Conservation (phyloP, 2,329 filamentous ascomycete species). For the Sporothrix dimorphospora region DNA sequence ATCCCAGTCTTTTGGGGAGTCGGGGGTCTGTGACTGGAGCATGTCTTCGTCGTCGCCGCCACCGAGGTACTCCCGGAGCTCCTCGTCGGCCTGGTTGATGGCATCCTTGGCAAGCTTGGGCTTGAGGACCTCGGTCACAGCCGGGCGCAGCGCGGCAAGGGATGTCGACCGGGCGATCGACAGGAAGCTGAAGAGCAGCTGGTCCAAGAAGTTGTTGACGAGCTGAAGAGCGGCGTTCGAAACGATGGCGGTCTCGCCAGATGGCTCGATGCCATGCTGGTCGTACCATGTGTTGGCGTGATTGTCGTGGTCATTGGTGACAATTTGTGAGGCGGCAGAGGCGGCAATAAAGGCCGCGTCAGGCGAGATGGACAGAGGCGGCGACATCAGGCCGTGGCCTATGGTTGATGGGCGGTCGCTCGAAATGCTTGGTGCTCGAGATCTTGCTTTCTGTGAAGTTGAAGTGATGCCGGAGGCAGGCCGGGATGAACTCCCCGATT, state of each 20-base stretch:
- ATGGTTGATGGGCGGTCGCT: slow-evolving; percentile 70
- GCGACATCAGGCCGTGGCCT: slow-evolving; percentile 63
- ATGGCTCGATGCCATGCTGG: slow-evolving; percentile 66
- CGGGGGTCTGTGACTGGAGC: slow-evolving; percentile 55
- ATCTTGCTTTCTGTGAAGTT: slow-evolving; percentile 41
- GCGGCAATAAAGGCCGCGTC: slow-evolving; percentile 84
- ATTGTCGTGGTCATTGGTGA: slow-evolving; percentile 83
- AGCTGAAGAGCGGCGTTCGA: slow-evolving; percentile 73
- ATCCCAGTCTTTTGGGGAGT: slow-evolving; percentile 71
- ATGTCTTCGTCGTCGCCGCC: slow-evolving; percentile 76
- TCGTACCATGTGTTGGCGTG: slow-evolving; percentile 71
- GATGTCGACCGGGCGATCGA: slow-evolving; percentile 76
- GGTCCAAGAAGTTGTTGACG: slow-evolving; percentile 91
- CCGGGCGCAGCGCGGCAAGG: slow-evolving; percentile 74
- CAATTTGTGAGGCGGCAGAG: slow-evolving; percentile 86
- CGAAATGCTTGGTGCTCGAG: slow-evolving; percentile 66
- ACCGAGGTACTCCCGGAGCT: slow-evolving; percentile 80
- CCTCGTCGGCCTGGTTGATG: slow-evolving; percentile 46
- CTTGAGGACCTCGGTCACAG: slow-evolving; percentile 85
- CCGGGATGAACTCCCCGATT: slow-evolving; percentile 30
- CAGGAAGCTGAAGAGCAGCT: slow-evolving; percentile 90
- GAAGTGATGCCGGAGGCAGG: slow-evolving; percentile 37
- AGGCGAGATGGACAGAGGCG: slow-evolving; percentile 71
- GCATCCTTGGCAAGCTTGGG: slow-evolving; percentile 78
- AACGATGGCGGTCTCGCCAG: slow-evolving; percentile 71